Percentiles rank a stretch among this genome's conserved stretches.
These are phyloP conservation scores for Macadamia tetraphylla DNA, from an alignment of 164 flowering plant genomes.

Conservation along the genomic window DNA sequence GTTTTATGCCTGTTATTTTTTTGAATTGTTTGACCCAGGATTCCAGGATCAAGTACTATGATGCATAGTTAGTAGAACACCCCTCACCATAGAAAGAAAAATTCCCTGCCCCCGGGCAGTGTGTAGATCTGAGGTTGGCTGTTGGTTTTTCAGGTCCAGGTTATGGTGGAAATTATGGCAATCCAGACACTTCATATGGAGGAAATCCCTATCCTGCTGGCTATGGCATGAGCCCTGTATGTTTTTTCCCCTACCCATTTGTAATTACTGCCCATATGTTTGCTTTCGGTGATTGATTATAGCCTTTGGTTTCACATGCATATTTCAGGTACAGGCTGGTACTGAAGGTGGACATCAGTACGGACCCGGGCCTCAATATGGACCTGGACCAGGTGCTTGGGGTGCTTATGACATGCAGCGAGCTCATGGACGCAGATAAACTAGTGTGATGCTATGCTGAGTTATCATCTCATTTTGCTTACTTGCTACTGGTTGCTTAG, in stretches of 20 bases:
- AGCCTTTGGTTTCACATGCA: background rate
- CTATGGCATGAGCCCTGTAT: conserved; percentile 75
- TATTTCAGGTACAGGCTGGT: conserved; percentile 54
- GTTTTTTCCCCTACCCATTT: conserved; percentile 16
- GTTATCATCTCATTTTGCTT: conserved; percentile 14
- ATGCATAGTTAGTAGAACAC: too few species aligned
- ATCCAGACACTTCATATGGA: conserved; percentile 64
- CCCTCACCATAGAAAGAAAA: too few species aligned
- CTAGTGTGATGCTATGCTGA: conserved; percentile 15
- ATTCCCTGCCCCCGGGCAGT: too few species aligned
- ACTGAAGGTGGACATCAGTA: conserved; percentile 39
- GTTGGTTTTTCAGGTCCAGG: conserved; percentile 35
- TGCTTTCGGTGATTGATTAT: background rate
- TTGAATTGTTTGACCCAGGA: too few species aligned
- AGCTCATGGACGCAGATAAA: conserved; percentile 74
- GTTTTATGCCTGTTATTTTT: too few species aligned
- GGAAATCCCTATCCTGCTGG: conserved; percentile 58
- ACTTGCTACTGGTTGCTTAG: conserved; percentile 22
- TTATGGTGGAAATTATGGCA: conserved; percentile 57
- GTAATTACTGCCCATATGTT: background rate
- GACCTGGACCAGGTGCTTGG: conserved; percentile 72
- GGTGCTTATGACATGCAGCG: conserved; percentile 75
- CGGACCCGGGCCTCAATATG: conserved; percentile 38
- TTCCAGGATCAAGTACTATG: too few species aligned
- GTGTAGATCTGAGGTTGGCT: background rate